Percentiles rank a stretch among this genome's conserved stretches.
These are phyloP conservation scores for Solanum appendiculatum DNA, from an alignment of 257 asterid species.

Conservation along the genomic window DNA sequence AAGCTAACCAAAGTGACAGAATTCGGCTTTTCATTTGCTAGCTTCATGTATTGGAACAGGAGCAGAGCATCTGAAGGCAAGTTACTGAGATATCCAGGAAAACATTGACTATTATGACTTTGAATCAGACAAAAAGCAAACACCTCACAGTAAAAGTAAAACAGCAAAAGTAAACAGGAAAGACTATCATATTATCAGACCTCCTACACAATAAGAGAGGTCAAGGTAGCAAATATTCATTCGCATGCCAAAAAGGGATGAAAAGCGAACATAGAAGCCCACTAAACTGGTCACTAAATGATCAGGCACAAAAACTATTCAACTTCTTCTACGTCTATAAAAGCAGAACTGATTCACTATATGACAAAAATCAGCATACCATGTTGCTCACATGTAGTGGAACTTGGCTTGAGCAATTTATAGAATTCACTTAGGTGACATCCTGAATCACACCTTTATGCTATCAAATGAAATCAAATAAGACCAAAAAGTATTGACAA, in stretches of 20 bases:
- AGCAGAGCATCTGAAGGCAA: no score
- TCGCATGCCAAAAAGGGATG: neutral
- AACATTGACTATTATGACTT: no score
- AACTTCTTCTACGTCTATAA: neutral
- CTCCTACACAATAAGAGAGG: neutral
- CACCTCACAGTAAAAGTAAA: neutral
- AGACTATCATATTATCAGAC: neutral
- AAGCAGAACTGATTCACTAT: no score
- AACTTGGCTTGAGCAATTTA: no score
- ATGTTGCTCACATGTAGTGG: no score
- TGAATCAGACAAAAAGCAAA: neutral
- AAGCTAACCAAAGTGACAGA: no score
- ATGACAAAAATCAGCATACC: no score
- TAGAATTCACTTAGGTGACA: neutral
- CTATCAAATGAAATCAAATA: neutral
- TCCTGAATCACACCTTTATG: neutral
- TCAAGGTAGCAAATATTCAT: neutral
- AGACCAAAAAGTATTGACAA: no score
- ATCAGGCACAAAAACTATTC: neutral
- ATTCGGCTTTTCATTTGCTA: no score
- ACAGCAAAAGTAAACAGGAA: neutral
- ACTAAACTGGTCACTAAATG: neutral
- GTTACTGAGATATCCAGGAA: no score
- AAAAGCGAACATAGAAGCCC: neutral
- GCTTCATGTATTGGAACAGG: no score